These are phyloP conservation scores for Neofusicoccum sp. DNA, from an alignment of 2,329 filamentous ascomycete species.

Conservation along the genomic window DNA sequence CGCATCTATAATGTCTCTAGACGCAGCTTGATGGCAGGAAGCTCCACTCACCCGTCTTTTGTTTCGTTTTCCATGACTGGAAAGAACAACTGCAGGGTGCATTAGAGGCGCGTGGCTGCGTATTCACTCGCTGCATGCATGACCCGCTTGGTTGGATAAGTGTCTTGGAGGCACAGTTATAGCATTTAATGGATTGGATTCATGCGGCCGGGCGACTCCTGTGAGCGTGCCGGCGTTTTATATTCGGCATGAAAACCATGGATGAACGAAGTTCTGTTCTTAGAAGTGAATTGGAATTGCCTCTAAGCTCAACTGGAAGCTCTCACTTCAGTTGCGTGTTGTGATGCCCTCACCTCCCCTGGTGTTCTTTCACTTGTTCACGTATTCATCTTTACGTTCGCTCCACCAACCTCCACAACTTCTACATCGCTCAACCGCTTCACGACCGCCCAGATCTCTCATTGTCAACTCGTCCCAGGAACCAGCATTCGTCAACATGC, in stretches of 20 bases:
- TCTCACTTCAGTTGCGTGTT: no score
- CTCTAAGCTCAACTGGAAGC: no score
- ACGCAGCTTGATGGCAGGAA: not conserved
- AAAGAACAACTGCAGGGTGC: not conserved
- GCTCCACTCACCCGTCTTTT: conserved; percentile 1
- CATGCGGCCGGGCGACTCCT: not conserved
- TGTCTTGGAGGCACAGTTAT: not conserved
- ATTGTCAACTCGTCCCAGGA: not conserved
- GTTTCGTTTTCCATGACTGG: not conserved
- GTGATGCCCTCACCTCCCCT: no score
- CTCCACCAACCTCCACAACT: not conserved
- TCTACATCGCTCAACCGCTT: not conserved
- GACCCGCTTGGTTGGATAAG: conserved; percentile 2
- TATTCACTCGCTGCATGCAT: conserved; percentile 13
- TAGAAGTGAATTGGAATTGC: no score
- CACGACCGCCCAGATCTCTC: not conserved
- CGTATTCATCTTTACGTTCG: not conserved
- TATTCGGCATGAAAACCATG: not conserved
- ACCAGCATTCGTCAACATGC: no score
- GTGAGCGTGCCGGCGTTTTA: not conserved
- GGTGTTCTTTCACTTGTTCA: no score
- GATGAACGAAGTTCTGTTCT: not conserved
- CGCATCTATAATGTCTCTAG: conserved; percentile 10
- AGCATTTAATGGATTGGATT: conserved; percentile 16
- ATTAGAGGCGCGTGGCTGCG: conserved; percentile 5